Conservation (phyloP, 2,329 filamentous ascomycete species). For the Lachnellula arida region DNA sequence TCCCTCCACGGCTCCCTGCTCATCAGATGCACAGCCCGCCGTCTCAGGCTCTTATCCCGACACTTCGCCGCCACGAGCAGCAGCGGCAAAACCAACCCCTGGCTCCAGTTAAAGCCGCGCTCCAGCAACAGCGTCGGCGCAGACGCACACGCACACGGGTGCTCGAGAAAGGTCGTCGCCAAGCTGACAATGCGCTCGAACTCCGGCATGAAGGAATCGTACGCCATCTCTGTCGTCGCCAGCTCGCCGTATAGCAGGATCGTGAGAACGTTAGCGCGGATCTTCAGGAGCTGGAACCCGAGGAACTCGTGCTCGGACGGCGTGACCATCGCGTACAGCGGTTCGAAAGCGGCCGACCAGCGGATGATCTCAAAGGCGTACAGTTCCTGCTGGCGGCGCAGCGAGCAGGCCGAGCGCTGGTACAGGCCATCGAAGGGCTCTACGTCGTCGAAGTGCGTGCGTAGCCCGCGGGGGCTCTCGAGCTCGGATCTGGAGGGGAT, state of each 20-base stretch:
- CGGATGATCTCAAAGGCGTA: too few species aligned
- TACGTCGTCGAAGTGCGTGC: too few species aligned
- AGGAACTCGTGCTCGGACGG: too few species aligned
- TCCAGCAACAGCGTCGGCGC: background rate
- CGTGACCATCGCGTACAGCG: too few species aligned
- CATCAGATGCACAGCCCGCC: conserved; percentile 1
- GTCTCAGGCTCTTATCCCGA: background rate
- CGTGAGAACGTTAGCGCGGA: too few species aligned
- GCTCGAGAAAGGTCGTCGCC: background rate
- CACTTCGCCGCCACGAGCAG: background rate
- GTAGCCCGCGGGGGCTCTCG: too few species aligned
- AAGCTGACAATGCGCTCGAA: background rate
- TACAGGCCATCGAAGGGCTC: too few species aligned
- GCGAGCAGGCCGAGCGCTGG: too few species aligned
- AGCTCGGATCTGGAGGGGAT: too few species aligned
- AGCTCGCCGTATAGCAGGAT: background rate
- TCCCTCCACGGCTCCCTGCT: background rate
- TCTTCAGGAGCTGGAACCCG: too few species aligned
- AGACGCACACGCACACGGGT: background rate
- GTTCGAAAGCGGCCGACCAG: too few species aligned
- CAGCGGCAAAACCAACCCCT: background rate
- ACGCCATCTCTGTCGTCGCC: background rate
- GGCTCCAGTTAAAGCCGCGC: background rate
- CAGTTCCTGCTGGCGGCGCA: too few species aligned
- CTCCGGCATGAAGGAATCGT: background rate